A percentile compares a stretch with the other conserved stretches of the same genome.
Conservation (phyloP, 306 rosid genomes). For the cucumber (Cucumis sativus) region Cucumber_9930_V3 NC_026659.2:20535501-20536000, state of each 20-base stretch:
- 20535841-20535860: neutral
- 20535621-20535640: neutral
- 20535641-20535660: neutral
- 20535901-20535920: neutral
- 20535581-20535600: neutral
- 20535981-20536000: neutral
- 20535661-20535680: neutral
- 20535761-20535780: constrained; percentile 86
- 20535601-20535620: neutral
- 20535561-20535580: too few species aligned
- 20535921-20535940: neutral
- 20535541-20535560: neutral
- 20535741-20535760: constrained; percentile 47
- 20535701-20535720: neutral
- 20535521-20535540: neutral
- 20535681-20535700: neutral
- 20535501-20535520: neutral
- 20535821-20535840: neutral
- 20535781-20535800: constrained; percentile 65
- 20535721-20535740: constrained; percentile 27
- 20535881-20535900: neutral
- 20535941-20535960: neutral
- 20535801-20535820: constrained; percentile 14
- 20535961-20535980: neutral
- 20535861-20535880: neutral